Conservation (phyloP, 148 eudicot genomes). For the Rhododendron williamsianum region DNA sequence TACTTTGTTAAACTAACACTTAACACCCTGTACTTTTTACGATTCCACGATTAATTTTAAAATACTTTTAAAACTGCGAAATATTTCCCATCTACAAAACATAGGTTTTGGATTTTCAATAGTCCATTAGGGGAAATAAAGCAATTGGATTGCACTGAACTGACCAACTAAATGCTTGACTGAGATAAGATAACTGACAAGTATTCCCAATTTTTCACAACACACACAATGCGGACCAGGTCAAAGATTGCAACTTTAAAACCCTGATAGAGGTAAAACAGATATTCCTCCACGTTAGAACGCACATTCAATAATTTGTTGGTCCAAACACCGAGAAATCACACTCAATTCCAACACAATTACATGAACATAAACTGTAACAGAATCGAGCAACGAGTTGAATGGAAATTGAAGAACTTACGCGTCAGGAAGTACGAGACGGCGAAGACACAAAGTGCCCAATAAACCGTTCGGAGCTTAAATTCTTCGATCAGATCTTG, state of each 20-base stretch:
- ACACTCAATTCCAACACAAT: neutral
- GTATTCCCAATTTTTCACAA: neutral
- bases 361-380: neutral
- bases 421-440: constrained; percentile 76
- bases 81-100: neutral
- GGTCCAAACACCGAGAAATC: neutral
- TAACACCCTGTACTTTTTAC: neutral
- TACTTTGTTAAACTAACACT: neutral
- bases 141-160: constrained; percentile 2
- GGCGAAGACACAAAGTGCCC: constrained; percentile 70
- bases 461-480: constrained; percentile 78
- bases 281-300: neutral
- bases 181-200: neutral
- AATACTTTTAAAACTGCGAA: neutral
- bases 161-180: neutral
- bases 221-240: neutral
- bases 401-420: constrained; percentile 27
- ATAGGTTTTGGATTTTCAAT: neutral
- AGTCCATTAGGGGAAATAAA: neutral
- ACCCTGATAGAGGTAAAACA: neutral
- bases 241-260: neutral
- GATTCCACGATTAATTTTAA: neutral
- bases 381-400: neutral
- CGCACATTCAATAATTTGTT: neutral
- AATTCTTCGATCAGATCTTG: constrained; percentile 90